phyloP scores from a whole-genome alignment of 2,329 filamentous ascomycete genomes.

The Sphaerulina vaccinii region DNA sequence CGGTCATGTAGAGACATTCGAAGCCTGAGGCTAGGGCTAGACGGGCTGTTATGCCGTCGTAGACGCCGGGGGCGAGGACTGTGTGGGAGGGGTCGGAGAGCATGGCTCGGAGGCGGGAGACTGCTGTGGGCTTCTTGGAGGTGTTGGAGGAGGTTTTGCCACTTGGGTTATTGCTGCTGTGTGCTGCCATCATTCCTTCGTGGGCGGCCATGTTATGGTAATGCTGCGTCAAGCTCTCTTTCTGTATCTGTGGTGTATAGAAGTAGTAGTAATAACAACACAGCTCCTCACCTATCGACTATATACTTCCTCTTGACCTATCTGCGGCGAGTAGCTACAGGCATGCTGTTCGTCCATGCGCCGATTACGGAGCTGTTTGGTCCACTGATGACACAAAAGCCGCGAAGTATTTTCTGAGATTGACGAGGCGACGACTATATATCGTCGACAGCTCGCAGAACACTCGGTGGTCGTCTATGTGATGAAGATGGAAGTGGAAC shows the following conservation, averaged over 20 bases:
- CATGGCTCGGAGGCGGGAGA: conserved; percentile 33
- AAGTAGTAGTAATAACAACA: background rate
- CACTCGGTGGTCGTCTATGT: background rate
- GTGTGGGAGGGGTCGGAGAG: conserved; percentile 34
- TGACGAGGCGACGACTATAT: background rate
- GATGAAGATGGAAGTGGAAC: background rate
- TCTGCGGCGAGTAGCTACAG: conserved; percentile 1
- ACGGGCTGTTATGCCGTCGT: conserved; percentile 65
- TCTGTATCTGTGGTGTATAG: background rate
- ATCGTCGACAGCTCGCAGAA: conserved; percentile 1
- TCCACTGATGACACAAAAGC: conserved; percentile 9
- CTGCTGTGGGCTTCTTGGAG: conserved; percentile 7
- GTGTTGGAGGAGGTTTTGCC: no score
- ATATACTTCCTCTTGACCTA: background rate
- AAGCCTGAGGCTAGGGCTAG: conserved; percentile 64
- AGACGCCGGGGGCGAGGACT: conserved; percentile 64
- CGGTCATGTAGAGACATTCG: conserved; percentile 67
- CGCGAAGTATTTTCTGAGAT: background rate
- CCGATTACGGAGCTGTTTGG: conserved; percentile 8
- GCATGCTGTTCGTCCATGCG: conserved; percentile 1
- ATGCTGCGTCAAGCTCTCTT: background rate
- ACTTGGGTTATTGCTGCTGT: no score
- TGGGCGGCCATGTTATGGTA: conserved; percentile 5
- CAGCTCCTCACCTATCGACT: no score
- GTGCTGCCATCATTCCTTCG: conserved; percentile 25